Evolutionary conservation across 352 stramenopile species (phyloP).

Genomic region (Phytophthora litchii): DNA sequence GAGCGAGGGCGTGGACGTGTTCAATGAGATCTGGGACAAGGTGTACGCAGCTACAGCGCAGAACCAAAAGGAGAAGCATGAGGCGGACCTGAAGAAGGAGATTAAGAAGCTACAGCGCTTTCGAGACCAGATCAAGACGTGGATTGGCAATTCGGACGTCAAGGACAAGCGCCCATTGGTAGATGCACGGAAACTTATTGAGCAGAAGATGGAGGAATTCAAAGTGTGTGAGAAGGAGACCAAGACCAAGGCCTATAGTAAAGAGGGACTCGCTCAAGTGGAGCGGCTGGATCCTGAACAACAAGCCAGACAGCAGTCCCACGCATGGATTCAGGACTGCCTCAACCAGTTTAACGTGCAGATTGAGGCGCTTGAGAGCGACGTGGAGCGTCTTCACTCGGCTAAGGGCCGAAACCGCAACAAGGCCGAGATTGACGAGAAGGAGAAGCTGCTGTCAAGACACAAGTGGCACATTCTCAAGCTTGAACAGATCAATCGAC

Average conservation of each 20-base stretch:
- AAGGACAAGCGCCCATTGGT: constrained; percentile 96
- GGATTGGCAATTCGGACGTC: constrained; percentile 97
- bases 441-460: constrained; percentile 89
- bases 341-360: constrained; percentile 90
- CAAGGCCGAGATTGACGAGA: constrained; percentile 92
- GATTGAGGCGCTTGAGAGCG: constrained; percentile 84
- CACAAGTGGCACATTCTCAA: constrained; percentile 98
- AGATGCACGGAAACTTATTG: constrained; percentile 93
- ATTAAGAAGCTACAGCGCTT: constrained; percentile 99
- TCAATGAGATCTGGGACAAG: constrained; percentile 99
- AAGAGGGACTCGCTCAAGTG: constrained; percentile 96
- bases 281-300: constrained; percentile 93
- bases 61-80: constrained; percentile 99
- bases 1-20: constrained; percentile 98
- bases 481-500: constrained; percentile 97
- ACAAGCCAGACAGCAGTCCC: constrained; percentile 78
- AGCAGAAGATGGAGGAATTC: constrained; percentile 99
- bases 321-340: constrained; percentile 84
- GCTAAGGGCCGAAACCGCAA: constrained; percentile 96
- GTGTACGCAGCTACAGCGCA: constrained; percentile 96
- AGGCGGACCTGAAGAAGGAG: constrained; percentile 99
- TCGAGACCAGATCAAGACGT: constrained; percentile 99
- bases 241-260: constrained; percentile 99
- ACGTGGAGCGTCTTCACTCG: constrained; percentile 76
- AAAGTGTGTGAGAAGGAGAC: constrained; percentile 99